Evolutionary conservation across 192 early-diverging fungal genomes (phyloP).

Genomic region (Coemansia erecta): DNA sequence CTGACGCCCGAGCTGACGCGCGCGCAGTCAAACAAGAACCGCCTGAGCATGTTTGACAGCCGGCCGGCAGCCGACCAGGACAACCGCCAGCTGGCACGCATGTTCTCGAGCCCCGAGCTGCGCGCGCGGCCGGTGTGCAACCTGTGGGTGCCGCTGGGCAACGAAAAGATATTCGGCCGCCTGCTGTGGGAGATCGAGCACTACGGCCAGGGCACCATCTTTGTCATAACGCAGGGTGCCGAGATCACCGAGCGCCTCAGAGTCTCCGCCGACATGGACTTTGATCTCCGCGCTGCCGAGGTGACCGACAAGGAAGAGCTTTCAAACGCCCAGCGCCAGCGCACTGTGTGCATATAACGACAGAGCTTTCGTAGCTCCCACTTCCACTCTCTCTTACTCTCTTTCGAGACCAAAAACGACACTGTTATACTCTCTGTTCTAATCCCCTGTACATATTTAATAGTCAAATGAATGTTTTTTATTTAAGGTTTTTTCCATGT

Average conservation of each 20-base stretch:
- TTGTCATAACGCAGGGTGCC: conserved; percentile 33
- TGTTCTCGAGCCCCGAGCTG: conserved; percentile 24
- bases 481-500: too few species aligned
- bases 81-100: conserved; percentile 6
- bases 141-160: conserved; percentile 44
- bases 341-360: conserved; percentile 1
- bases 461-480: too few species aligned
- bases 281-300: conserved; percentile 6
- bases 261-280: conserved; percentile 24
- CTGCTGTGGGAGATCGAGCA: conserved; percentile 29
- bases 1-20: conserved; percentile 1
- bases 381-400: too few species aligned
- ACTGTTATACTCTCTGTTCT: too few species aligned
- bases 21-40: neutral
- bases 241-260: conserved; percentile 11
- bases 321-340: neutral
- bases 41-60: conserved; percentile 13
- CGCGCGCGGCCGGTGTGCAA: conserved; percentile 29
- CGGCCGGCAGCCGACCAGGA: neutral
- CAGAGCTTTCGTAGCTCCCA: too few species aligned
- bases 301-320: conserved; percentile 18
- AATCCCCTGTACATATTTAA: too few species aligned
- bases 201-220: conserved; percentile 38
- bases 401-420: too few species aligned
- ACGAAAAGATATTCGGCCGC: conserved; percentile 15